Evolutionary conservation across 257 asterid genomes (phyloP).

Genomic region (Solanum etuberosum): DNA sequence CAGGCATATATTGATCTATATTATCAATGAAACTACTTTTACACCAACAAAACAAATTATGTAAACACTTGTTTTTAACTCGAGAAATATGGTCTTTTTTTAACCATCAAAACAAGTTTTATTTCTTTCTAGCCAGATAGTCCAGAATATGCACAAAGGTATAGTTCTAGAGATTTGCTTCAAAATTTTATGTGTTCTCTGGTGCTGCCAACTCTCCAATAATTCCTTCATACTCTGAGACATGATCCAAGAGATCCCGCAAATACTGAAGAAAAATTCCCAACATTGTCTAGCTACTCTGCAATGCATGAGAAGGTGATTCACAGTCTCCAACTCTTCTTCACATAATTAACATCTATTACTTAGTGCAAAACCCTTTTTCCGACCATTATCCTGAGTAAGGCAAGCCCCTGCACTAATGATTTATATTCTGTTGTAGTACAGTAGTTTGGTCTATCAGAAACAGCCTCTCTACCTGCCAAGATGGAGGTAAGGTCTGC

Average conservation of each 20-base stretch:
- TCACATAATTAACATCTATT: neutral
- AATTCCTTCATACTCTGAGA: neutral
- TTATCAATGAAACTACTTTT: neutral
- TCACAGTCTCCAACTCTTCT: neutral
- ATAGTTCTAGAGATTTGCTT: neutral
- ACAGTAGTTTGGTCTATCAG: neutral
- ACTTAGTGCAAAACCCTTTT: neutral
- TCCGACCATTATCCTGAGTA: neutral
- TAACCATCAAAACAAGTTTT: neutral
- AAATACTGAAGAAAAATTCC: neutral
- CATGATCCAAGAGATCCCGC: neutral
- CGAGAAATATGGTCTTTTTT: neutral
- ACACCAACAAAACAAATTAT: neutral
- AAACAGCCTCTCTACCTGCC: neutral
- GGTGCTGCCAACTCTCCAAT: neutral
- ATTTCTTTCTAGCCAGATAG: neutral
- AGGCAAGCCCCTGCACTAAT: neutral
- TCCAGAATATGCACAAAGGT: neutral
- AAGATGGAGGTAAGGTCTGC: neutral
- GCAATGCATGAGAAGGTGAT: neutral
- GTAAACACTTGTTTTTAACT: neutral
- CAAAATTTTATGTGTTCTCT: neutral
- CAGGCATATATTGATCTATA: neutral
- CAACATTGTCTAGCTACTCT: neutral
- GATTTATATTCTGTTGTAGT: neutral